Evolutionary conservation across 345 rosid species (phyloP).

Genomic region (Cardamine chenopodiifolia): DNA sequence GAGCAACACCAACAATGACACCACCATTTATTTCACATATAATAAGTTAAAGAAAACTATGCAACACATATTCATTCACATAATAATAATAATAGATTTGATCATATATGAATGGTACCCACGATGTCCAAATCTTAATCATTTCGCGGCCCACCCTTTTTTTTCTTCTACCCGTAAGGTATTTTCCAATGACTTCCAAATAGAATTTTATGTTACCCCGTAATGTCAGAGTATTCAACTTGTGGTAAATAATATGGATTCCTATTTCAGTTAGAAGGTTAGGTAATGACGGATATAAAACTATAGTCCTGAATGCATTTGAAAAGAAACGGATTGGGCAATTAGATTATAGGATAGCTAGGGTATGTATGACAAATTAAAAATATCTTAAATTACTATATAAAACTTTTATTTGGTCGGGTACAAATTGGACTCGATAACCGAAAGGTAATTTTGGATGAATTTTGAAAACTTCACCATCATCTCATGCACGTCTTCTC

Average conservation of each 20-base stretch:
- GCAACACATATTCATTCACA: constrained; percentile 33
- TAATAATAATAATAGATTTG: constrained; percentile 1
- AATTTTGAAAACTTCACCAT: constrained; percentile 28
- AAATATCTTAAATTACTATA: not conserved
- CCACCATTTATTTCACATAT: constrained; percentile 39
- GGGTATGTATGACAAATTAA: not conserved
- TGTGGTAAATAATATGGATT: not conserved
- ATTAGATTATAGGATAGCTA: not conserved
- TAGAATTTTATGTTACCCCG: constrained; percentile 16
- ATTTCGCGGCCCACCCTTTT: constrained; percentile 33
- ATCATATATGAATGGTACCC: constrained; percentile 38
- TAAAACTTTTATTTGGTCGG: not conserved
- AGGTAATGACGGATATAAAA: not conserved
- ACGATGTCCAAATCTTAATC: constrained; percentile 42
- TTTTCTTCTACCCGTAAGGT: constrained; percentile 11
- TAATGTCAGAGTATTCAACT: constrained; percentile 10
- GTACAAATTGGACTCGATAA: not conserved
- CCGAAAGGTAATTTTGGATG: not conserved
- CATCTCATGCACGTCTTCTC: constrained; percentile 44
- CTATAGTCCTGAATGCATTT: not conserved
- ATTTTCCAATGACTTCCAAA: constrained; percentile 18
- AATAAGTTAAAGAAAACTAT: constrained; percentile 31
- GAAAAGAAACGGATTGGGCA: not conserved
- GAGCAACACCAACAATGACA: constrained; percentile 39
- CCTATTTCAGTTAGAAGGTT: not conserved